Conservation (phyloP, 805 yeast species). For the Tetrapisispora phaffii region DNA sequence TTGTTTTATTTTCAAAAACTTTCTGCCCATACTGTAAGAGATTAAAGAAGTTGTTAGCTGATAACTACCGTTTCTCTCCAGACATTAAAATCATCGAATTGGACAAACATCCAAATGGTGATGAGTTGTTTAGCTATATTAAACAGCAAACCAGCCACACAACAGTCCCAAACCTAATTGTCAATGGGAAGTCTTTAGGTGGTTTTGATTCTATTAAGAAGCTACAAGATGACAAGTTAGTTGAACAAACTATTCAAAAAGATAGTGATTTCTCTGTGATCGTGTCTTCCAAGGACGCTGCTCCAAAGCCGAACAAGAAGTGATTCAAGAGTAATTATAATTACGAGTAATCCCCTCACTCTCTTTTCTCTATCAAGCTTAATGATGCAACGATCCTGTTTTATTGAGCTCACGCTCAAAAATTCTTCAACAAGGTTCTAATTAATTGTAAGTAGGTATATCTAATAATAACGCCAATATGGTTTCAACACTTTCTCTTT, state of each 20-base stretch:
- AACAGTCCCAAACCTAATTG: constrained; percentile 85
- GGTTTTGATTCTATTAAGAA: constrained; percentile 75
- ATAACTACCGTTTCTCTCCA: constrained; percentile 62
- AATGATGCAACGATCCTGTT: neutral
- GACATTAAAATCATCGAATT: constrained; percentile 66
- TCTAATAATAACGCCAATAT: no score
- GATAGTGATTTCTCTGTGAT: constrained; percentile 18
- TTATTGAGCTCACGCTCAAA: neutral
- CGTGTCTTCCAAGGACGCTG: constrained; percentile 5
- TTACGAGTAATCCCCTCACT: neutral
- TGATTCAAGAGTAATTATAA: neutral
- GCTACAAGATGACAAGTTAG: constrained; percentile 47
- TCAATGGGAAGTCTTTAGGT: constrained; percentile 69
- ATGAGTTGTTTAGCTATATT: constrained; percentile 62
- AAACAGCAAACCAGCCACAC: constrained; percentile 59
- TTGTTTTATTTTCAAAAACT: constrained; percentile 46
- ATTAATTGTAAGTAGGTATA: neutral
- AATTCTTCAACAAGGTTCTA: no score
- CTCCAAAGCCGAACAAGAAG: neutral
- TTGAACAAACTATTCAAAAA: constrained; percentile 40
- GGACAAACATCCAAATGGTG: constrained; percentile 70
- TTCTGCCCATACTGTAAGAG: constrained; percentile 69
- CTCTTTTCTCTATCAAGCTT: neutral
- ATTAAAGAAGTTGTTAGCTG: constrained; percentile 52
- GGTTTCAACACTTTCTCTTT: no score